A percentile compares a stretch with the other conserved stretches of the same genome.
Evolutionary conservation across 805 yeast genomes (phyloP).

Genomic region (Kregervanrija delftensis): DNA sequence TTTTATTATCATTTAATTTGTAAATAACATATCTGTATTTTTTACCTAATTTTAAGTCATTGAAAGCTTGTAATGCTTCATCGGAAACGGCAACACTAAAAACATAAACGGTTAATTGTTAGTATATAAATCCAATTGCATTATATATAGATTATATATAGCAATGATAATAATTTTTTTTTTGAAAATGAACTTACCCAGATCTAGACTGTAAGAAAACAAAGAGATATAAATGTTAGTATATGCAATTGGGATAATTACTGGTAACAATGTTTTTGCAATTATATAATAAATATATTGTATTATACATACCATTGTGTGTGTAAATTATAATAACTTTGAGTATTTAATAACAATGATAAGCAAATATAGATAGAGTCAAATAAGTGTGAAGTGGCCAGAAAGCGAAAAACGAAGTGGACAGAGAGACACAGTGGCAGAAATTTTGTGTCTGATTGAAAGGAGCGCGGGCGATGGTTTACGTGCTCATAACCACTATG

Average conservation of each 20-base stretch:
- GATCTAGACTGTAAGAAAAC: slow-evolving; percentile 25
- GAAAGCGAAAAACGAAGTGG: too few relatives aligned
- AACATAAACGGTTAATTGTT: background rate
- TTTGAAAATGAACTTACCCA: slow-evolving; percentile 22
- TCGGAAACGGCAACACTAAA: slow-evolving; percentile 71
- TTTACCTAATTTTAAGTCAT: slow-evolving; percentile 92
- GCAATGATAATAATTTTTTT: background rate
- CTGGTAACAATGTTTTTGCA: too few relatives aligned
- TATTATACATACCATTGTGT: too few relatives aligned
- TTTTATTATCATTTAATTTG: slow-evolving; percentile 75
- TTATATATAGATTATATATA: too few relatives aligned
- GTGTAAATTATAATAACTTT: too few relatives aligned
- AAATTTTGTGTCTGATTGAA: background rate
- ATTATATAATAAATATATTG: too few relatives aligned
- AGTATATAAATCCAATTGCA: too few relatives aligned
- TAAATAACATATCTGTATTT: slow-evolving; percentile 79
- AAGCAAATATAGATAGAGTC: too few relatives aligned
- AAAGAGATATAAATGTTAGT: slow-evolving; percentile 3
- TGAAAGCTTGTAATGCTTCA: slow-evolving; percentile 89
- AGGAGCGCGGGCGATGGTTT: background rate
- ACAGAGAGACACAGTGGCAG: background rate
- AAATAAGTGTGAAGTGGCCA: too few relatives aligned
- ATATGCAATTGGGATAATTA: background rate
- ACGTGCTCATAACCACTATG: slow-evolving; percentile 5
- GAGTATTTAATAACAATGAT: too few relatives aligned